Evolutionary conservation across 2,329 filamentous ascomycete genomes (phyloP).

Genomic region (Fusarium guadeloupense): DNA sequence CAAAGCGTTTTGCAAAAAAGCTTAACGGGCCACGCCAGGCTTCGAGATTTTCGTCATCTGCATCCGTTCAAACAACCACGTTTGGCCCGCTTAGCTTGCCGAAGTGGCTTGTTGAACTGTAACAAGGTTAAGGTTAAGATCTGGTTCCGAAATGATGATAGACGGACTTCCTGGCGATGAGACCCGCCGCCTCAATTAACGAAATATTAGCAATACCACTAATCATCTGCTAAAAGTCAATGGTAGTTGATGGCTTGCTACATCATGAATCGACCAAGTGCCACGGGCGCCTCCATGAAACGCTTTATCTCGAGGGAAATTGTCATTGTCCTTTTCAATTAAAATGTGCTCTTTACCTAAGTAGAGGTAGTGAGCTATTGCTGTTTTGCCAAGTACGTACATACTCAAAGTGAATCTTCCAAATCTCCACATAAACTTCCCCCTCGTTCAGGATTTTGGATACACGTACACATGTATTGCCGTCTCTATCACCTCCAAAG

Average conservation of each 20-base stretch:
- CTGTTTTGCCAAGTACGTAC: constrained; percentile 36
- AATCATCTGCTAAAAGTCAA: neutral
- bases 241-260: constrained; percentile 6
- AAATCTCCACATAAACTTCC: constrained; percentile 1
- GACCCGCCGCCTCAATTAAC: neutral
- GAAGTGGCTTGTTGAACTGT: constrained; percentile 8
- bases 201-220: neutral
- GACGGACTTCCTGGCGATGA: neutral
- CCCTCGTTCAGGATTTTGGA: neutral
- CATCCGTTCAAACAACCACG: neutral
- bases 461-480: neutral
- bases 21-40: neutral
- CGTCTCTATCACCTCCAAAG: constrained; percentile 10
- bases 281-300: neutral
- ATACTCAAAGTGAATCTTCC: constrained; percentile 33
- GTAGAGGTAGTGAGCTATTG: constrained; percentile 30
- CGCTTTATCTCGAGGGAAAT: constrained; percentile 27
- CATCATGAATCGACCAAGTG: constrained; percentile 7
- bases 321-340: constrained; percentile 31
- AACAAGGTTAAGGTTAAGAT: constrained; percentile 24
- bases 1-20: neutral
- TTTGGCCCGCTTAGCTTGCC: neutral
- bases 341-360: constrained; percentile 32
- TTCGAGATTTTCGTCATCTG: neutral
- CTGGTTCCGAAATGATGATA: constrained; percentile 18